phyloP scores from a whole-genome alignment of 441 rosid genomes.

The Populus hybrid region DNA sequence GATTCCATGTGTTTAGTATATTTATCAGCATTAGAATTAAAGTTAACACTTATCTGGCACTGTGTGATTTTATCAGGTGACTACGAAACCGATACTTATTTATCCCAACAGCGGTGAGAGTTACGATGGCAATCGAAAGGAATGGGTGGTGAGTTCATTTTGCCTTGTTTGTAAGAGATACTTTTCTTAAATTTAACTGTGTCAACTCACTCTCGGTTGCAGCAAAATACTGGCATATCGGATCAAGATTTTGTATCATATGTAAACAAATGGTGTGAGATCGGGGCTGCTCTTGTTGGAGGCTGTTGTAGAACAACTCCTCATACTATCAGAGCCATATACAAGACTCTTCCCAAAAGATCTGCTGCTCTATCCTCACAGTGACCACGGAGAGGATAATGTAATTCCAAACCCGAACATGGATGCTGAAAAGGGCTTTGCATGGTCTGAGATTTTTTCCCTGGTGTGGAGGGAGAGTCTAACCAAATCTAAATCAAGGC shows the following conservation, averaged over 20 bases:
- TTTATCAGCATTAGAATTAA: background rate
- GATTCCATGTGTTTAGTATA: background rate
- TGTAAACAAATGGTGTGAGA: slow-evolving; percentile 67
- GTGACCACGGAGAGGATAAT: background rate
- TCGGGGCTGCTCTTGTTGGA: slow-evolving; percentile 74
- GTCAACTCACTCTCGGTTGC: slow-evolving; percentile 19
- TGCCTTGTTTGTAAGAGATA: background rate
- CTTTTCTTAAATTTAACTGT: background rate
- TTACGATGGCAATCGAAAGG: slow-evolving; percentile 62
- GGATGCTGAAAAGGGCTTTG: background rate
- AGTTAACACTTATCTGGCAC: background rate
- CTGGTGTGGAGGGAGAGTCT: background rate
- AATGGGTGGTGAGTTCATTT: slow-evolving; percentile 72
- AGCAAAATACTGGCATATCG: slow-evolving; percentile 79
- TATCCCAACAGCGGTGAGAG: slow-evolving; percentile 91
- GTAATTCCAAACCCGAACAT: background rate
- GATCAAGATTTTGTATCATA: slow-evolving; percentile 73
- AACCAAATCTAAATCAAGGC: background rate
- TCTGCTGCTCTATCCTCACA: slow-evolving; percentile 1
- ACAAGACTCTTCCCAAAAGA: slow-evolving; percentile 38
- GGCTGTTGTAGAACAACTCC: slow-evolving; percentile 93
- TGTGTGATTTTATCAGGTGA: slow-evolving; percentile 44
- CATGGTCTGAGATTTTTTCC: background rate
- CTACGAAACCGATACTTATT: slow-evolving; percentile 69
- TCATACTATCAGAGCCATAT: slow-evolving; percentile 61